Base-by-base conservation (phyloP, 306 rosid species). In the Delonix regia region DNA sequence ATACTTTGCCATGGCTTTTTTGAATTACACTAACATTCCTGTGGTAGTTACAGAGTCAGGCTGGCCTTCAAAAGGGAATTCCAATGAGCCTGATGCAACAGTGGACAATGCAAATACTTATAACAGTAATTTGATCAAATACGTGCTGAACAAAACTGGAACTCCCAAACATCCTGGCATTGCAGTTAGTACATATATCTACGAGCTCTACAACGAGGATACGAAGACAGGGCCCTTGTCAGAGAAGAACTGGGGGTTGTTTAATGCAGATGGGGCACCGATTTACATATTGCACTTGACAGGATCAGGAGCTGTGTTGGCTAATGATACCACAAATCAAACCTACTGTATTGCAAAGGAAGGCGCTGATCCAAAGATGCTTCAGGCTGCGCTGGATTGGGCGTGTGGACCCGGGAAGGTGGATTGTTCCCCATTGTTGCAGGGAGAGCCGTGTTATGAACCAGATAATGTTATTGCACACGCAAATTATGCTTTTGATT, bases 361-460 rank as follows among this genome's bases (percentile, higher is more conserved):
- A 5, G 94, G 94, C 1, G 89, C 97, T 2, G 98, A 92, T 68
- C 48, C 77, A 0, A 91, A 88, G 88, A 91, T 95, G 98, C 81
- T 95, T 76, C 99, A 95, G 85, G 99, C 99, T 82, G 99, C 97
- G 13, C 75, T 95, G 7, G 99, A 95, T 84, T 95, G 98, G 98
- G 99, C 99, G 15, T 93, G 99, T 79, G 99, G 99, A 67, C 91
- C 98, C 5, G 99, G 97, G 52, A 91, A 89, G 77, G 99, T 95
- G 69, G 96, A 93, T 68, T 95, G 99, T 76, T 83, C 96, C 66
- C 64, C 80, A 8, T 71, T 95, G 84, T 76, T 81, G 73, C 98
- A 95, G 63, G 99, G 98, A 18, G 76, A 88, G 68, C 83, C 97
- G 0, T 95, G 99, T 80, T 95, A 91, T n/a, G 97, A 93, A 49